phyloP scores from a whole-genome alignment of 2,329 filamentous ascomycete genomes.

The Diaporthe aspalathi region DNA sequence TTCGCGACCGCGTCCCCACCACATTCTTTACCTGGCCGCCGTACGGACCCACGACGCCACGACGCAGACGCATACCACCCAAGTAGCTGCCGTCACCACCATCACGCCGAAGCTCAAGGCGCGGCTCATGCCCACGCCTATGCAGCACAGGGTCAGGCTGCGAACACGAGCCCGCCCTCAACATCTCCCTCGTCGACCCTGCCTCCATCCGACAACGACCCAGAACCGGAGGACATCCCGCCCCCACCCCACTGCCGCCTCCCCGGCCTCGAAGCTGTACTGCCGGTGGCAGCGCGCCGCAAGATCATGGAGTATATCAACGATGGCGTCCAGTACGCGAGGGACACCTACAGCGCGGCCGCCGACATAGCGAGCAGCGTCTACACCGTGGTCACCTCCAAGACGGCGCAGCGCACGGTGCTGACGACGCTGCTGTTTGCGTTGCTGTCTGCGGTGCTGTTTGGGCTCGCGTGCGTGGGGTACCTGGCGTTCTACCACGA shows the following conservation, averaged over 20 bases:
- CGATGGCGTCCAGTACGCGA: neutral
- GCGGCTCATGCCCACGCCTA: neutral
- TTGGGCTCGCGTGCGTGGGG: conserved; percentile 60
- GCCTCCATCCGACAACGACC: neutral
- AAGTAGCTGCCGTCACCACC: neutral
- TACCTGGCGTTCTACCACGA: conserved; percentile 67
- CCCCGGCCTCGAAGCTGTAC: neutral
- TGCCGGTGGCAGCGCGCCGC: conserved; percentile 19
- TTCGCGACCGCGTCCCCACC: neutral
- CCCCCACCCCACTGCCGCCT: neutral
- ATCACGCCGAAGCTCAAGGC: neutral
- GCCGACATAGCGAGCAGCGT: conserved; percentile 47
- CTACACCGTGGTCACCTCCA: conserved; percentile 59
- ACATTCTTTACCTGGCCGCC: neutral
- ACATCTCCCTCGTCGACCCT: neutral
- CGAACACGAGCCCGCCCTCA: neutral
- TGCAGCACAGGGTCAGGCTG: neutral
- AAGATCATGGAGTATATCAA: conserved; percentile 35
- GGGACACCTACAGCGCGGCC: conserved; percentile 12
- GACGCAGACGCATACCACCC: neutral
- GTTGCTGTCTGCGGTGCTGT: conserved; percentile 55
- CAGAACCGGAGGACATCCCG: neutral
- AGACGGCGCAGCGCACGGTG: conserved; percentile 61
- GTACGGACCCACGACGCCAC: conserved; percentile 6
- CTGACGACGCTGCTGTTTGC: conserved; percentile 60